Evolutionary conservation across 2,329 filamentous ascomycete species (phyloP).

Genomic region (Epicoccum sorghinum): DNA sequence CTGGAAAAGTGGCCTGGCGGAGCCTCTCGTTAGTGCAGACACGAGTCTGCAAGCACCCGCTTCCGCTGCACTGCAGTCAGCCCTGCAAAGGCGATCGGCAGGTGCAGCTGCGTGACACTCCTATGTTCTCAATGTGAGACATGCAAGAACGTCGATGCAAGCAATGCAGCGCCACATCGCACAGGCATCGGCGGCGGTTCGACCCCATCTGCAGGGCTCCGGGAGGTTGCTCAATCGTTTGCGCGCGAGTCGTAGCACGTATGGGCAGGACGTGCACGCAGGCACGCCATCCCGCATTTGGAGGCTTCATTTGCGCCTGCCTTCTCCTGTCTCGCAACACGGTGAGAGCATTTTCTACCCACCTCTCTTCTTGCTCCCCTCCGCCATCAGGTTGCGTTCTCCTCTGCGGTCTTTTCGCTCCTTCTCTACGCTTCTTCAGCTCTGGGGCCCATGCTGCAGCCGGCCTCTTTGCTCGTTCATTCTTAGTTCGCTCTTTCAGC

Average conservation of each 20-base stretch:
- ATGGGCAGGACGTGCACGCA: constrained; percentile 28
- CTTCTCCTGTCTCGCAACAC: constrained; percentile 40
- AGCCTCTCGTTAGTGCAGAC: constrained; percentile 27
- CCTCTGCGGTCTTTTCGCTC: constrained; percentile 45
- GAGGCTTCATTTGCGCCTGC: constrained; percentile 41
- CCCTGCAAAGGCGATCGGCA: constrained; percentile 11
- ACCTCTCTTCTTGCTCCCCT: constrained; percentile 37
- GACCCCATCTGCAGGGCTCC: constrained; percentile 20
- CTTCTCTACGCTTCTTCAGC: constrained; percentile 45
- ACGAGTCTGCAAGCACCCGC: constrained; percentile 22
- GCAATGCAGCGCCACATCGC: constrained; percentile 30
- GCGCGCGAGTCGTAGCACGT: constrained; percentile 17
- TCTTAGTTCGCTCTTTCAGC: constrained; percentile 49
- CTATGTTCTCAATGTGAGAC: constrained; percentile 10
- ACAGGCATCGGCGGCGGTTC: constrained; percentile 24
- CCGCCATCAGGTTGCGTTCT: constrained; percentile 36
- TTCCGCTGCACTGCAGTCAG: constrained; percentile 15
- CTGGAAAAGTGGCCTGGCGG: constrained; percentile 13
- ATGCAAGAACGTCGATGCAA: constrained; percentile 22
- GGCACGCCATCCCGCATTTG: constrained; percentile 34
- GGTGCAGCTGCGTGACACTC: constrained; percentile 5
- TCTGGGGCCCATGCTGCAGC: constrained; percentile 37
- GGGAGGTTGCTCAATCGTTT: constrained; percentile 20
- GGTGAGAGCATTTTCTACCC: constrained; percentile 35
- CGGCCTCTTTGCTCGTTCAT: constrained; percentile 45